phyloP scores from a whole-genome alignment of 202 grass and related monocot genomes.

The Carex arenaria region DNA sequence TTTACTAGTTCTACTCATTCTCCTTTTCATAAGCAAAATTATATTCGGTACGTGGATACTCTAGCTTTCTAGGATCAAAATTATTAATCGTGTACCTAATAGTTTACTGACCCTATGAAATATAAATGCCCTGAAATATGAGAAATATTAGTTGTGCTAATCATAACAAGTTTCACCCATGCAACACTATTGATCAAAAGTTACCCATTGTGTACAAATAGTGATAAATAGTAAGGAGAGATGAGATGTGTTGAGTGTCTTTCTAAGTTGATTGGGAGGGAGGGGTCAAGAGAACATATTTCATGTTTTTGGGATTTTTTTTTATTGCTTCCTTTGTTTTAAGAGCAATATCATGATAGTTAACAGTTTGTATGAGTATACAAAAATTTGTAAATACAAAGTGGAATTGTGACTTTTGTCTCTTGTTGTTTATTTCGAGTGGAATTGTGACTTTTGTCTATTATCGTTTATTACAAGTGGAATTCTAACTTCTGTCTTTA shows the following conservation, averaged over 20 bases:
- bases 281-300: background rate
- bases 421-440: background rate
- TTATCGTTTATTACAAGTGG: background rate
- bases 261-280: background rate
- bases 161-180: background rate
- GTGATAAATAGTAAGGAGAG: background rate
- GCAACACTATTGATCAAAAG: background rate
- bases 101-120: background rate
- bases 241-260: background rate
- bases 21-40: slow-evolving; percentile 87
- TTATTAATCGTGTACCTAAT: background rate
- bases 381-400: slow-evolving; percentile 17
- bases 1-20: slow-evolving; percentile 44
- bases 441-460: background rate
- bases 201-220: background rate
- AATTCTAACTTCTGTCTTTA: background rate
- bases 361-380: background rate
- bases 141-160: background rate
- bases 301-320: background rate
- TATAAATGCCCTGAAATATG: background rate
- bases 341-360: background rate
- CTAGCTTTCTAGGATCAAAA: background rate
- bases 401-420: background rate
- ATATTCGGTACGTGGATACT: slow-evolving; percentile 53
- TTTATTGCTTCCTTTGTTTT: background rate